Evolutionary conservation across 495 filamentous ascomycete genomes (phyloP).

Genomic region (Xylaria sp.): DNA sequence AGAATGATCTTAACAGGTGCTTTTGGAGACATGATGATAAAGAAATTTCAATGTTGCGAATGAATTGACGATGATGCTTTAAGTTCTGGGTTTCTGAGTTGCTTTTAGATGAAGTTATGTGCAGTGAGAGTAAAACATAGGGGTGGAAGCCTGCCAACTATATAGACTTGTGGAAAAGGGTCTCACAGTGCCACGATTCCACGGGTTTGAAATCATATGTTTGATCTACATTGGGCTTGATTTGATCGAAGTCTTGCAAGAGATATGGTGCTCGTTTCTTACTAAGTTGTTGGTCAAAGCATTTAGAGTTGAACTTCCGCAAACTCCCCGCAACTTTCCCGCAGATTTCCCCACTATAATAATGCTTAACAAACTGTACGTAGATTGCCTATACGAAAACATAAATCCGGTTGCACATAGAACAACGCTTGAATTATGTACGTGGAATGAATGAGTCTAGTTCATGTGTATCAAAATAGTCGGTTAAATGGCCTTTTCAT

Average conservation of each 20-base stretch:
- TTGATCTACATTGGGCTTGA: neutral
- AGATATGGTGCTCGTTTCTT: too few relatives aligned
- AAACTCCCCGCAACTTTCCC: constrained; percentile 24
- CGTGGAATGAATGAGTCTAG: neutral
- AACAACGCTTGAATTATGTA: too few relatives aligned
- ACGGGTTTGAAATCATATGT: constrained; percentile 15
- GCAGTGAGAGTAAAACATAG: neutral
- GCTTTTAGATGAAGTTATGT: neutral
- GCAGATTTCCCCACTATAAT: constrained; percentile 10
- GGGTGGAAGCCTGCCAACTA: neutral
- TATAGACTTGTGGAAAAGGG: neutral
- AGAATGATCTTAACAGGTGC: constrained; percentile 30
- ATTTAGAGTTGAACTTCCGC: constrained; percentile 12
- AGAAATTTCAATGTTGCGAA: neutral
- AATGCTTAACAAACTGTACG: neutral
- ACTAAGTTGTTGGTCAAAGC: neutral
- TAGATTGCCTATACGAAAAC: neutral
- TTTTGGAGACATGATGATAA: constrained; percentile 30
- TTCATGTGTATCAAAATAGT: neutral
- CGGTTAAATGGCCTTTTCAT: neutral
- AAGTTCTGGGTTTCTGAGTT: neutral
- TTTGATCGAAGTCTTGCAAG: too few relatives aligned
- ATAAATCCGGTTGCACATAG: neutral
- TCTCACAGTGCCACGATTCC: neutral
- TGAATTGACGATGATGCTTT: neutral